These are phyloP conservation scores for Lasiodiplodia sp. DNA, from an alignment of 2,329 filamentous ascomycete genomes.

Conservation along the genomic window DNA sequence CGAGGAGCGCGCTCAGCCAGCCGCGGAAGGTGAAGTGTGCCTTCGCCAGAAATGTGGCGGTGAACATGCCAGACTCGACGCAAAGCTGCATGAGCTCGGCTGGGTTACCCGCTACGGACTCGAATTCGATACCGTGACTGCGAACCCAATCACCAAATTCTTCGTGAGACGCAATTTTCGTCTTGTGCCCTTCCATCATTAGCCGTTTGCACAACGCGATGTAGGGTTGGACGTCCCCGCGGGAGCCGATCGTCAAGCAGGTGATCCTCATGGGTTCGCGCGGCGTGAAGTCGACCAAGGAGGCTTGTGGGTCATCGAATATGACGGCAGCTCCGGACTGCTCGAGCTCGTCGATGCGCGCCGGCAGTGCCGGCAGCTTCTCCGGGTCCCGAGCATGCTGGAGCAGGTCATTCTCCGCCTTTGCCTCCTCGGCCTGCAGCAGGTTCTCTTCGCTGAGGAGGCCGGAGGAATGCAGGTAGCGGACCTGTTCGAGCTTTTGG, in stretches of 20 bases:
- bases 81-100: conserved; percentile 95
- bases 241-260: conserved; percentile 93
- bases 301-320: conserved; percentile 88
- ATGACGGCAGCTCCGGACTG: conserved; percentile 65
- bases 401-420: conserved; percentile 81
- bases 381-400: conserved; percentile 70
- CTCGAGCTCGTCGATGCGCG: conserved; percentile 33
- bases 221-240: conserved; percentile 96
- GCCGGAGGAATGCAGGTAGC: conserved; percentile 74
- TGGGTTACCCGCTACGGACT: conserved; percentile 86
- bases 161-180: conserved; percentile 87
- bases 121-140: conserved; percentile 93
- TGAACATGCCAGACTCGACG: conserved; percentile 97
- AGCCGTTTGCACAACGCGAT: conserved; percentile 94
- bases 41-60: conserved; percentile 86
- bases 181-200: conserved; percentile 83
- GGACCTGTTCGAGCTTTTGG: conserved; percentile 75
- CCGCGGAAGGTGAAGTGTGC: conserved; percentile 77
- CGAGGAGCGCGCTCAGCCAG: conserved; percentile 92
- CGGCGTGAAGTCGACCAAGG: conserved; percentile 91
- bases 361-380: conserved; percentile 42
- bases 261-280: conserved; percentile 80
- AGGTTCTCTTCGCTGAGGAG: conserved; percentile 72
- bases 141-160: conserved; percentile 92
- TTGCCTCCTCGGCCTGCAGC: conserved; percentile 75